Evolutionary conservation across 2,329 filamentous ascomycete species (phyloP), one percentile per base, ranked within the genome.

Genomic region (Pseudogymnoascus sp.): DNA sequence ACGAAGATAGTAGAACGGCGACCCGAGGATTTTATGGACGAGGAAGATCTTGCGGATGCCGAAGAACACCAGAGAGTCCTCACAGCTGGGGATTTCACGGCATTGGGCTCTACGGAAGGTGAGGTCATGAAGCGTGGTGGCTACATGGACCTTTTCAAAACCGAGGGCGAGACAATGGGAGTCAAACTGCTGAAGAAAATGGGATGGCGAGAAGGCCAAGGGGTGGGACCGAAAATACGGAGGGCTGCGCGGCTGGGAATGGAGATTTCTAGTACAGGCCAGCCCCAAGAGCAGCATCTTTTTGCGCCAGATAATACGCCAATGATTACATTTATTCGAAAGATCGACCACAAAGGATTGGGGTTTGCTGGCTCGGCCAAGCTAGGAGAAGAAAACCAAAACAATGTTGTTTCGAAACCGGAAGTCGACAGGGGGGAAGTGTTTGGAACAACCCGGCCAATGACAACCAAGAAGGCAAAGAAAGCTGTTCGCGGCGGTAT

Each of bases 1-100:
- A 64, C 79, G n/a, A 81, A 83, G 65, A 68, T 76, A 1, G 68
- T 69, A 18, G 76, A 82, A 66, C 86, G 89, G 71, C 85, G 87
- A 58, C 84, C 87, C 0, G 92, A 97, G 74, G 93, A 97, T 72
- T 97, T 93, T 69, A 99, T 99, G 95, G 95, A 99, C 70, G 93
- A 96, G 43, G 95, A 99, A 73, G 95, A 99, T 75, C 79, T 96
- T 35, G 90, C 89, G 5, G 92, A 96, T 73, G 89, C 88, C 0
- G 91, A 89, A 63, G 92, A 96, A 75, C 82, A 88, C 2, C 85
- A 87, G 69, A 83, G 83, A 65, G 77, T 97, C 35, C 84, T 93
- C 69, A 96, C 90, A 0, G 81, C 85, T 0, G 81, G 86, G 61
- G 83, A 82, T 0, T 97, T 95, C 73, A 83, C 89, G 0, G 90